phyloP scores from a whole-genome alignment of 352 stramenopile genomes.

The Bremia lactucae region DNA sequence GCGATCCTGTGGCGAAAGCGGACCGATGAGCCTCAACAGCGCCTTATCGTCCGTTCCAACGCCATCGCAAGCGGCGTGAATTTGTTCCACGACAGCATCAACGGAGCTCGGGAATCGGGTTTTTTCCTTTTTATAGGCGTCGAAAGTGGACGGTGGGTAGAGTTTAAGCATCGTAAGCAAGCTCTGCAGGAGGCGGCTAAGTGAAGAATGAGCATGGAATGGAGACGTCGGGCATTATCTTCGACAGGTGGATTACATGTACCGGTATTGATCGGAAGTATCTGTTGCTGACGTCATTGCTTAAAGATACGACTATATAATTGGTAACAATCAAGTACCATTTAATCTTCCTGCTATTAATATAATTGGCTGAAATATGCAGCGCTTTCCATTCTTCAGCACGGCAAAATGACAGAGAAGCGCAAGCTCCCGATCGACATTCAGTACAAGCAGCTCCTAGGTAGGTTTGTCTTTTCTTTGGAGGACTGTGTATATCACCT shows the following conservation, averaged over 20 bases:
- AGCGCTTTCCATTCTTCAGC: constrained; percentile 3
- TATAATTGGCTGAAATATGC: constrained; percentile 9
- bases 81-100: constrained; percentile 42
- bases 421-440: constrained; percentile 67
- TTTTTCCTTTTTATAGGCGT: constrained; percentile 60
- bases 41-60: constrained; percentile 56
- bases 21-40: constrained; percentile 42
- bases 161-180: constrained; percentile 42
- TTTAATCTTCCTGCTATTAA: too few species aligned
- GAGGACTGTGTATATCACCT: too few species aligned
- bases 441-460: constrained; percentile 67
- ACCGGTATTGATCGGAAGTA: constrained; percentile 6
- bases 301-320: constrained; percentile 4
- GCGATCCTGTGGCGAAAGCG: constrained; percentile 34
- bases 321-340: not conserved
- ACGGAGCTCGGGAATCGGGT: constrained; percentile 30
- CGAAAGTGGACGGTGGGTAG: constrained; percentile 44
- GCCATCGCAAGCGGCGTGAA: constrained; percentile 50
- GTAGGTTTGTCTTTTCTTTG: constrained; percentile 25
- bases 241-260: too few species aligned
- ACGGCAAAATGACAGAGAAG: constrained; percentile 38
- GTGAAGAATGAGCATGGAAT: constrained; percentile 25
- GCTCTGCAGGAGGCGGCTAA: constrained; percentile 14
- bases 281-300: constrained; percentile 6
- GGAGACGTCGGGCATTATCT: not conserved